phyloP scores from a whole-genome alignment of 179 eudicot genomes.

The Silene vulgaris region DNA sequence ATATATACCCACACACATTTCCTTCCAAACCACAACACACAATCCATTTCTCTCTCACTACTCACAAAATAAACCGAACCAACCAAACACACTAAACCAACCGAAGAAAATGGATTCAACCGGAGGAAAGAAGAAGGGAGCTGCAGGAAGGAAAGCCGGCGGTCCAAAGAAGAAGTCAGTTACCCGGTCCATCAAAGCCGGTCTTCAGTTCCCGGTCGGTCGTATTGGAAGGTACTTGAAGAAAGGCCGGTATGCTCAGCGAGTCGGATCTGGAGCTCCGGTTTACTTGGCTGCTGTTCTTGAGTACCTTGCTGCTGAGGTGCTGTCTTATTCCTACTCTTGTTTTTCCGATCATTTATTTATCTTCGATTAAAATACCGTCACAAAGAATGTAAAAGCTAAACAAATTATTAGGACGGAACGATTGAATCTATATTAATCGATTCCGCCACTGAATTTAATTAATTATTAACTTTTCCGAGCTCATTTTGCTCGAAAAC shows the following conservation, averaged over 20 bases:
- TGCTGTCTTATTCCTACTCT: background rate
- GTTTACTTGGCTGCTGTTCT: slow-evolving; percentile 31
- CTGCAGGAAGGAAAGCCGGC: slow-evolving; percentile 22
- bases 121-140: slow-evolving; percentile 25
- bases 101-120: slow-evolving; percentile 15
- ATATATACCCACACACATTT: background rate
- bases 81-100: background rate
- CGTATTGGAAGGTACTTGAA: slow-evolving; percentile 30
- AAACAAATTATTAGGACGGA: too few relatives aligned
- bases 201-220: slow-evolving; percentile 30
- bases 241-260: slow-evolving; percentile 29
- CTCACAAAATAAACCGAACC: background rate
- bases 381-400: too few relatives aligned
- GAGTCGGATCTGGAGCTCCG: slow-evolving; percentile 31
- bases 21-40: background rate
- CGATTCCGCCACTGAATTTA: too few relatives aligned
- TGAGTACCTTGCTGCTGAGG: slow-evolving; percentile 32
- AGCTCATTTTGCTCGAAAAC: background rate
- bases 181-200: slow-evolving; percentile 23
- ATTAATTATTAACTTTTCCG: too few relatives aligned
- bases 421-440: too few relatives aligned
- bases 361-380: background rate
- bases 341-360: too few relatives aligned
- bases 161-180: slow-evolving; percentile 26
- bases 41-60: background rate